These are phyloP conservation scores for Gnetum montanum DNA, from an alignment of 75 land plant genomes.

Conservation along the genomic window DNA sequence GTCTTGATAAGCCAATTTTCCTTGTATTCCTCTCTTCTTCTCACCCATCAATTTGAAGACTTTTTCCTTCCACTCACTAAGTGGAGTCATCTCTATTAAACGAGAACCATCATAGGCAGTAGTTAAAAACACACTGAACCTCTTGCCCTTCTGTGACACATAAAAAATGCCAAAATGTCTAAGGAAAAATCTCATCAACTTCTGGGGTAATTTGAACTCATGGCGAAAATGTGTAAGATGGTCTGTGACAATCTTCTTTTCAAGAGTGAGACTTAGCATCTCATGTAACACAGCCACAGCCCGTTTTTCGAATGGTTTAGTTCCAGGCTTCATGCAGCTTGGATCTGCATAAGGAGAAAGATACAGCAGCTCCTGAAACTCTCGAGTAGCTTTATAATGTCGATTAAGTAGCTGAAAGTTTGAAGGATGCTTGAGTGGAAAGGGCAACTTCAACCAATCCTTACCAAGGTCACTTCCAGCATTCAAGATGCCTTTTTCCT, in stretches of 20 bases:
- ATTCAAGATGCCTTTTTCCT: neutral
- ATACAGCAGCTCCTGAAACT: conserved; percentile 55
- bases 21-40: conserved; percentile 23
- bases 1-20: conserved; percentile 14
- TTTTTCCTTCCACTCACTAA: conserved; percentile 65
- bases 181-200: conserved; percentile 51
- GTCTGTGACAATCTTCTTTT: conserved; percentile 60
- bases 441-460: conserved; percentile 36
- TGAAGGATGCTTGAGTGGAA: conserved; percentile 47
- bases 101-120: conserved; percentile 60
- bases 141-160: conserved; percentile 69
- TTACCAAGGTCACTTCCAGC: conserved; percentile 7
- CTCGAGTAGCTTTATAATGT: conserved; percentile 28
- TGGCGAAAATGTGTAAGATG: conserved; percentile 57
- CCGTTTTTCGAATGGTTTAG: conserved; percentile 58
- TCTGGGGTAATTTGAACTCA: conserved; percentile 67
- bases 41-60: conserved; percentile 35
- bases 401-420: conserved; percentile 31
- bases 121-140: conserved; percentile 57
- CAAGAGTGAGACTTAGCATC: conserved; percentile 65
- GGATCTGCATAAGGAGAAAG: conserved; percentile 78
- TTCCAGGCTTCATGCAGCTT: conserved; percentile 25
- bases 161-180: conserved; percentile 69
- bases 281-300: conserved; percentile 71
- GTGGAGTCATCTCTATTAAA: conserved; percentile 47